Conservation (phyloP, 495 filamentous ascomycete species). For the Neurospora cerealis region DNA sequence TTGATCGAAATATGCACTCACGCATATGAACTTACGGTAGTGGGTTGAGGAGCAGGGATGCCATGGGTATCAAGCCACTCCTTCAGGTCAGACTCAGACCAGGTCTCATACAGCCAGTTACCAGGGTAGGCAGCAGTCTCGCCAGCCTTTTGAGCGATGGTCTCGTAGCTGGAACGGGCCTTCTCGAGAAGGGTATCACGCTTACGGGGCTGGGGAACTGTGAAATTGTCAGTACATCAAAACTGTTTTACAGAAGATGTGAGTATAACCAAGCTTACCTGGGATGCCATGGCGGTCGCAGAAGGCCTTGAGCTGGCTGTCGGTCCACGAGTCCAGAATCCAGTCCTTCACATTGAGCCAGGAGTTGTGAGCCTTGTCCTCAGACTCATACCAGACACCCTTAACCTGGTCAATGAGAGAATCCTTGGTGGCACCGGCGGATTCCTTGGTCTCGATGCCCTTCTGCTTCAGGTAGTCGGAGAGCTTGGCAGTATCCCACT, state of each 20-base stretch:
- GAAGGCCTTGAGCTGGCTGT: slow-evolving; percentile 75
- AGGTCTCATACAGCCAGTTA: slow-evolving; percentile 88
- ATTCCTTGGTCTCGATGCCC: slow-evolving; percentile 55
- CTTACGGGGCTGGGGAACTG: slow-evolving; percentile 68
- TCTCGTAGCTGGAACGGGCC: slow-evolving; percentile 72
- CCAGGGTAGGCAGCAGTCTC: slow-evolving; percentile 80
- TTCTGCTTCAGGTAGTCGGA: slow-evolving; percentile 54
- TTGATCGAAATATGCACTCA: too few relatives aligned
- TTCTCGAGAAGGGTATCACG: slow-evolving; percentile 72
- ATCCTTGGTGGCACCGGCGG: slow-evolving; percentile 53
- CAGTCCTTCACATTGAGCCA: slow-evolving; percentile 71
- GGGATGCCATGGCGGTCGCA: slow-evolving; percentile 81
- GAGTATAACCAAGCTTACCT: slow-evolving; percentile 21
- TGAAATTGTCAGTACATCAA: background rate
- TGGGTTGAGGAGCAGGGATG: slow-evolving; percentile 78
- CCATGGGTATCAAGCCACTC: slow-evolving; percentile 87
- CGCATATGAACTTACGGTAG: slow-evolving; percentile 31
- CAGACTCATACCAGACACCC: slow-evolving; percentile 61
- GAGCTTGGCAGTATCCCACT: slow-evolving; percentile 60
- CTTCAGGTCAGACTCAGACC: slow-evolving; percentile 52
- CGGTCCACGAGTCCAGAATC: slow-evolving; percentile 83
- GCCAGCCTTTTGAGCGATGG: slow-evolving; percentile 69
- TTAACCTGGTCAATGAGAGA: slow-evolving; percentile 58
- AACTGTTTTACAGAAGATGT: background rate
- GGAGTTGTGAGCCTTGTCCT: slow-evolving; percentile 60